Conservation (phyloP, 352 stramenopile species). For the Phytophthora hibernalis region DNA sequence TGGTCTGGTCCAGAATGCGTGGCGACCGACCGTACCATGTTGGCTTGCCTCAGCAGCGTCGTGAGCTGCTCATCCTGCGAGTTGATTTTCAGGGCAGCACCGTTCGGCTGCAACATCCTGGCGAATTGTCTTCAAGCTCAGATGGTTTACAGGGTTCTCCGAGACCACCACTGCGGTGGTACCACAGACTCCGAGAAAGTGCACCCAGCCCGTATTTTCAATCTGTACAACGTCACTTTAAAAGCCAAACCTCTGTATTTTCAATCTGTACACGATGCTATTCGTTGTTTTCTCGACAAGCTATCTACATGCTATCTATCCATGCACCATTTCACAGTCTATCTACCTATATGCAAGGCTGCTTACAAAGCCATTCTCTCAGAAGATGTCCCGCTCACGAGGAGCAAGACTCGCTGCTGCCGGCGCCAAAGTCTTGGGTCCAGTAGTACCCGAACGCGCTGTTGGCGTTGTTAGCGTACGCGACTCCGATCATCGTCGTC, state of each 20-base stretch:
- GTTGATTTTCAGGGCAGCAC: conserved; percentile 3
- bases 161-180: no score
- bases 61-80: conserved; percentile 24
- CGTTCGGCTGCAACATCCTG: background rate
- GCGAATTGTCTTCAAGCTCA: conserved; percentile 20
- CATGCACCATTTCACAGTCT: no score
- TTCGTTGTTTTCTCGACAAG: no score
- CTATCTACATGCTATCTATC: no score
- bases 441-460: conserved; percentile 62
- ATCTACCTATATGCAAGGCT: no score
- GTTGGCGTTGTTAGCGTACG: conserved; percentile 52
- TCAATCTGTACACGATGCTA: background rate
- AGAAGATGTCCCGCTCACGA: conserved; percentile 12
- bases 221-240: no score
- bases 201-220: no score
- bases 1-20: conserved; percentile 11
- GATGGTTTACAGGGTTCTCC: conserved; percentile 1
- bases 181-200: background rate
- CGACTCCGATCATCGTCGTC: conserved; percentile 42
- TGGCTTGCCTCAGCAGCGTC: conserved; percentile 4
- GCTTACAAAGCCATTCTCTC: no score
- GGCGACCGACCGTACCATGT: no score
- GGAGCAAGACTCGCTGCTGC: conserved; percentile 34
- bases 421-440: conserved; percentile 62
- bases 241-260: no score